These are phyloP conservation scores for Bacidia rubella DNA, from an alignment of 495 filamentous ascomycete species.

Conservation along the genomic window DNA sequence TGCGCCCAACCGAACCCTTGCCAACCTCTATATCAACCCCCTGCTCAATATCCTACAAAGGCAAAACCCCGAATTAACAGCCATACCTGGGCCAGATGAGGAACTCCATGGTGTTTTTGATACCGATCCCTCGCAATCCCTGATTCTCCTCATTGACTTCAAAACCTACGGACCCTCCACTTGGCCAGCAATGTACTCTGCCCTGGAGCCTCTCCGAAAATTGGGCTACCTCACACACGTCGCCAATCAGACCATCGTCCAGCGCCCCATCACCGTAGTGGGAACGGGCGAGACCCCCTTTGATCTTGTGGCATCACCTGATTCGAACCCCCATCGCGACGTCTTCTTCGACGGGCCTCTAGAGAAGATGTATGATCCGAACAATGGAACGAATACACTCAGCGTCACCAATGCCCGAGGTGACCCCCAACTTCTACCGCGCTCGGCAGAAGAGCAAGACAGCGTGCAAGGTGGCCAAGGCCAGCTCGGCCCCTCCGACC, in stretches of 20 bases:
- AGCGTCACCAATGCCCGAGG: not conserved
- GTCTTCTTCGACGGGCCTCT: slow-evolving; percentile 41
- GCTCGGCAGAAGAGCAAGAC: not conserved
- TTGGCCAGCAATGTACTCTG: slow-evolving; percentile 27
- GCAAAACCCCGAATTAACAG: slow-evolving; percentile 25
- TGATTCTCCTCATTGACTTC: slow-evolving; percentile 34
- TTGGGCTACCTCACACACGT: slow-evolving; percentile 29
- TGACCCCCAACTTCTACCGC: not conserved
- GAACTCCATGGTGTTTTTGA: slow-evolving; percentile 31
- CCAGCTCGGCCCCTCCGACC: slow-evolving; percentile 3
- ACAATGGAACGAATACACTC: not conserved
- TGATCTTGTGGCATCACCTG: slow-evolving; percentile 23
- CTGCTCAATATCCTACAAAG: slow-evolving; percentile 37
- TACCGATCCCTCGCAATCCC: slow-evolving; percentile 22
- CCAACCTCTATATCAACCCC: slow-evolving; percentile 44
- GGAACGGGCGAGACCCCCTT: slow-evolving; percentile 36
- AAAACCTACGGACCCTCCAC: slow-evolving; percentile 26
- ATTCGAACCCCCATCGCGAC: slow-evolving; percentile 29
- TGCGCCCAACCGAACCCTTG: slow-evolving; percentile 36
- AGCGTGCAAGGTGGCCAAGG: slow-evolving; percentile 10
- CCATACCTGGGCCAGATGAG: slow-evolving; percentile 6
- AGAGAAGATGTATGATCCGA: slow-evolving; percentile 10
- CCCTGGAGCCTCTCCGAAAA: slow-evolving; percentile 29
- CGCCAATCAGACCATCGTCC: slow-evolving; percentile 25
- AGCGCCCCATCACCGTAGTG: slow-evolving; percentile 31